Conservation (phyloP, 2,329 filamentous ascomycete genomes). For the Alternaria arbusti region DNA sequence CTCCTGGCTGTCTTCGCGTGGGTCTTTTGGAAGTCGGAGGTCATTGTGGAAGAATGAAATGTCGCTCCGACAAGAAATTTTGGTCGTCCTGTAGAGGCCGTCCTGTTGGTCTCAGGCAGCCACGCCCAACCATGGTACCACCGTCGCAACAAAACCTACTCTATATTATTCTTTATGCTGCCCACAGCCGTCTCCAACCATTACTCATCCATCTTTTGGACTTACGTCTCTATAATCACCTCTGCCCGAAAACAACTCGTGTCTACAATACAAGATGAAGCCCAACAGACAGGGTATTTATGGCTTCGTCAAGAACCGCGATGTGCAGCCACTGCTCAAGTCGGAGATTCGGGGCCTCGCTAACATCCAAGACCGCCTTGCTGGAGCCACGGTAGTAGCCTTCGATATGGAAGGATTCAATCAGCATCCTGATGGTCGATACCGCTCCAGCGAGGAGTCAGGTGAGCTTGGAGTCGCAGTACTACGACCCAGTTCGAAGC, state of each 20-base stretch:
- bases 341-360: not conserved
- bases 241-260: not conserved
- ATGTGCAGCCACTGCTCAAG: not conserved
- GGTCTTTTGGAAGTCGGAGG: constrained; percentile 51
- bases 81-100: not conserved
- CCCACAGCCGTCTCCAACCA: not conserved
- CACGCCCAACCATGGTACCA: not conserved
- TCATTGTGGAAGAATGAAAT: not conserved
- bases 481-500: not conserved
- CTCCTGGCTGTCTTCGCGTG: constrained; percentile 47
- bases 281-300: not conserved
- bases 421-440: too few relatives aligned
- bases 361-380: not conserved
- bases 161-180: not conserved
- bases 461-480: not conserved
- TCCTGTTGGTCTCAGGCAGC: not conserved
- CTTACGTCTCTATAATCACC: not conserved
- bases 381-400: not conserved
- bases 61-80: not conserved
- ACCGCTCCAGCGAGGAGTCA: too few relatives aligned
- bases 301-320: not conserved
- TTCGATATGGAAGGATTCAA: not conserved
- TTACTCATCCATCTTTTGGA: not conserved
- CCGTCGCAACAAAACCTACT: not conserved
- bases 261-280: not conserved